Evolutionary conservation across 306 rosid species (phyloP).

Genomic region (Corylus avellana): DNA sequence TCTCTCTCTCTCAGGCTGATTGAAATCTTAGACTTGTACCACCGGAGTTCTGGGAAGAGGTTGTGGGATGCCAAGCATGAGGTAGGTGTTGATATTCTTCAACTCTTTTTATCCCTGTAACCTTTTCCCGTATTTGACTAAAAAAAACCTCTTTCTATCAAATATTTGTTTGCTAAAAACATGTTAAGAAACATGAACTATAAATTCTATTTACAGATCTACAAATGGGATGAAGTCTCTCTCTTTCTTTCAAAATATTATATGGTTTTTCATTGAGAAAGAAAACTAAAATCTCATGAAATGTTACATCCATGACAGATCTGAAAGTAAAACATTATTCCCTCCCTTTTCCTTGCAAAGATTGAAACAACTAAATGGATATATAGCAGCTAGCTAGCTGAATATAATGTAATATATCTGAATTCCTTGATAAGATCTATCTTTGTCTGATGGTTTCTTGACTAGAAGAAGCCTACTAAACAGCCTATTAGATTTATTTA

Average conservation of each 20-base stretch:
- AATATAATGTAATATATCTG: constrained; percentile 10
- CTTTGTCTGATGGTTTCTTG: constrained; percentile 24
- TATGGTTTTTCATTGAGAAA: constrained; percentile 25
- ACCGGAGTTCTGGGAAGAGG: constrained; percentile 57
- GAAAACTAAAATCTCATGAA: constrained; percentile 32
- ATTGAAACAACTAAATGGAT: constrained; percentile 28
- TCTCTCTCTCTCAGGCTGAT: constrained; percentile 45
- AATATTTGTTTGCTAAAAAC: constrained; percentile 40
- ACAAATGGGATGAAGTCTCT: constrained; percentile 39
- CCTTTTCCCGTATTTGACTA: too few relatives aligned
- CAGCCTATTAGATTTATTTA: background rate
- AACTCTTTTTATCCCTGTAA: background rate
- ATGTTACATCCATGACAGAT: constrained; percentile 51
- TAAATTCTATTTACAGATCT: constrained; percentile 57
- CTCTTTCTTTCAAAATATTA: background rate
- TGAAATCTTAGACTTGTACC: constrained; percentile 65
- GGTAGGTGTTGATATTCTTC: constrained; percentile 36
- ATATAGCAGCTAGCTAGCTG: background rate
- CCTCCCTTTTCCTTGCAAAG: constrained; percentile 50
- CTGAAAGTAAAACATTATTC: constrained; percentile 43
- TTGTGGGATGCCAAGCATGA: constrained; percentile 95
- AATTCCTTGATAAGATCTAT: background rate
- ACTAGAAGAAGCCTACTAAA: background rate
- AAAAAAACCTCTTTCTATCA: background rate
- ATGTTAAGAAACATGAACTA: constrained; percentile 43